These are phyloP conservation scores for Alternaria sp. DNA, from an alignment of 2,329 filamentous ascomycete genomes.

Conservation along the genomic window DNA sequence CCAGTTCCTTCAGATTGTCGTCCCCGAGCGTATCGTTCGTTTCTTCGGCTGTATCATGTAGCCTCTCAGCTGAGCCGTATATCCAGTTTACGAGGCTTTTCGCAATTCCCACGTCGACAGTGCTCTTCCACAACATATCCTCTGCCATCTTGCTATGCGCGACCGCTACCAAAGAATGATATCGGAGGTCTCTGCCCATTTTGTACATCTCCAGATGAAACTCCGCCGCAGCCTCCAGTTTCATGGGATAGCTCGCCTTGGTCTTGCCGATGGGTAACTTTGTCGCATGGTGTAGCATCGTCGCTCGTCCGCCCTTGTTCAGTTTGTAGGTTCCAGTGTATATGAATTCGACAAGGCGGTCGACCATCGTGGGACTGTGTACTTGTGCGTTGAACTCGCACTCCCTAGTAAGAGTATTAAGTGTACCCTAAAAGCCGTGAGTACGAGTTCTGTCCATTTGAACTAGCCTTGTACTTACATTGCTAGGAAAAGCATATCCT, in stretches of 20 bases:
- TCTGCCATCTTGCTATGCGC: neutral
- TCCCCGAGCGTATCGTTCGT: neutral
- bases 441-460: neutral
- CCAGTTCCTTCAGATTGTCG: neutral
- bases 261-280: neutral
- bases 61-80: neutral
- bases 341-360: neutral
- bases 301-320: neutral
- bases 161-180: neutral
- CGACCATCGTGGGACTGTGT: neutral
- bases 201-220: neutral
- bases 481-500: neutral
- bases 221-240: fast-evolving
- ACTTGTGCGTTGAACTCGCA: neutral
- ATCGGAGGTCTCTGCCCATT: neutral
- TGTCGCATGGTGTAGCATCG: neutral
- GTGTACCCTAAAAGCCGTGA: neutral
- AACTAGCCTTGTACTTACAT: neutral
- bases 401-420: fast-evolving
- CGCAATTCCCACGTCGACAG: neutral
- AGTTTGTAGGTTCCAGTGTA: neutral
- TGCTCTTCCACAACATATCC: neutral
- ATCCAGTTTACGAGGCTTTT: neutral
- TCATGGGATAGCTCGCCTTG: neutral
- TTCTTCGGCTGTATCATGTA: fast-evolving